Evolutionary conservation across 805 yeast species (phyloP), one percentile per base, ranked within the genome.

Genomic region (Lipomyces chichibuensis): DNA sequence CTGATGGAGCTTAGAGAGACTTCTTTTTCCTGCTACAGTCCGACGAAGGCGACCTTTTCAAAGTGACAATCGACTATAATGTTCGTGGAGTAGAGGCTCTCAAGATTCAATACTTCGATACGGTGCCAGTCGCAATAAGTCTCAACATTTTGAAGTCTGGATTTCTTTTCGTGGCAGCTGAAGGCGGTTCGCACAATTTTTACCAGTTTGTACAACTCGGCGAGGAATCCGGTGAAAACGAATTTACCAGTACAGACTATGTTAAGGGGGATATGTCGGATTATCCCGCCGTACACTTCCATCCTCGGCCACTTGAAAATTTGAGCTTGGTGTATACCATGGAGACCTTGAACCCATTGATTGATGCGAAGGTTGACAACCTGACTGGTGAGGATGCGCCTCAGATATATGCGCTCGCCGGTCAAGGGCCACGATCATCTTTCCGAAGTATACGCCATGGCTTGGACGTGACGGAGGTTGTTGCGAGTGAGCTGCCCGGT

Each of bases 131-230:
- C 0, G 83, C 90, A 32, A 80, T 81, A 25, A 75, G 83, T 4
- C 72, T 94, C 13, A 80, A 83, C 52, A 85, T 94, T 54, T 82
- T 92, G 69, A 88, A 84, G 70, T 84, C 90, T 6, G 99, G 98
- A 0, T 89, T 87, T 70, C 73, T 94, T 49, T 90, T 86, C 75
- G 89, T 88, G 0, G 87, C 88, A 68, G 79, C 87, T 8, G 88
- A 88, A 65, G 76, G 80, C 65, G 87, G 88, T 35, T 87, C 88
- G 73, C 90, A 88, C 72, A 76, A 80, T 23, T 80, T 90, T n/a
- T 91, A 88, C 73, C 97, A 92, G 75, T 89, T 94, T 73, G 91
- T 89, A 69, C 84, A 84, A 60, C 78, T 92, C 57, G 97, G 96
- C 0, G 87, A 85, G 58, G 87, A 84, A 29, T 84, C 79, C 14